phyloP scores from a whole-genome alignment of 768 basidiomycete genomes.

The Panaeolus papilionaceus region DNA sequence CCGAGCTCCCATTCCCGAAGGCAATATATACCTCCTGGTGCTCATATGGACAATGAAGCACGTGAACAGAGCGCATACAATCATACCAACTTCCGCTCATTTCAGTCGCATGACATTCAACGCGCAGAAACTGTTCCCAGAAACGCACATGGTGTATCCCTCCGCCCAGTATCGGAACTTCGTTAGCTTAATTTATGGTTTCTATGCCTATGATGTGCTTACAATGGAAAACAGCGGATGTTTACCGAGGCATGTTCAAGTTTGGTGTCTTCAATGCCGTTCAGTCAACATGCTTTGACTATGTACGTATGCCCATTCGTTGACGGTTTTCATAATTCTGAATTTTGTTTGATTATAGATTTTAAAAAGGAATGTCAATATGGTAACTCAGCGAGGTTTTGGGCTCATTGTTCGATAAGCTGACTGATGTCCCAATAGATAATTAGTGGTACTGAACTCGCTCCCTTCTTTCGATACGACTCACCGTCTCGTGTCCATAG shows the following conservation, averaged over 20 bases:
- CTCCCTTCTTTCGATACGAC: not conserved
- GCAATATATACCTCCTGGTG: not conserved
- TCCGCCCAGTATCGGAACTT: conserved; percentile 77
- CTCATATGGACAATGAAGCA: not conserved
- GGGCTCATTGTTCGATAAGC: not conserved
- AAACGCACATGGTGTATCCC: conserved; percentile 47
- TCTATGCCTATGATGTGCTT: conserved; percentile 11
- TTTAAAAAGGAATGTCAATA: conserved; percentile 61
- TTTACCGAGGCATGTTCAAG: conserved; percentile 82
- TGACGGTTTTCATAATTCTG: not conserved
- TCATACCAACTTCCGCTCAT: not conserved
- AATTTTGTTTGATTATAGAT: conserved; percentile 47
- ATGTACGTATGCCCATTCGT: conserved; percentile 49
- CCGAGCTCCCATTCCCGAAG: not conserved
- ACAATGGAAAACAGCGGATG: conserved; percentile 65
- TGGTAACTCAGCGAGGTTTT: conserved; percentile 49
- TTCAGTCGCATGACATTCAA: not conserved
- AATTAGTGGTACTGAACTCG: conserved; percentile 60
- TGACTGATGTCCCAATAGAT: conserved; percentile 50
- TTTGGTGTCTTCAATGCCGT: conserved; percentile 93
- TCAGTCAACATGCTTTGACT: conserved; percentile 83
- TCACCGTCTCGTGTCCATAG: conserved; percentile 43
- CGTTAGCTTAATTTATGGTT: conserved; percentile 48
- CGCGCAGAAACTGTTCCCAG: conserved; percentile 18
- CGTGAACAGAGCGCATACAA: not conserved